phyloP scores from a whole-genome alignment of 176 grass and related monocot species.

The Chloris gayana region DNA sequence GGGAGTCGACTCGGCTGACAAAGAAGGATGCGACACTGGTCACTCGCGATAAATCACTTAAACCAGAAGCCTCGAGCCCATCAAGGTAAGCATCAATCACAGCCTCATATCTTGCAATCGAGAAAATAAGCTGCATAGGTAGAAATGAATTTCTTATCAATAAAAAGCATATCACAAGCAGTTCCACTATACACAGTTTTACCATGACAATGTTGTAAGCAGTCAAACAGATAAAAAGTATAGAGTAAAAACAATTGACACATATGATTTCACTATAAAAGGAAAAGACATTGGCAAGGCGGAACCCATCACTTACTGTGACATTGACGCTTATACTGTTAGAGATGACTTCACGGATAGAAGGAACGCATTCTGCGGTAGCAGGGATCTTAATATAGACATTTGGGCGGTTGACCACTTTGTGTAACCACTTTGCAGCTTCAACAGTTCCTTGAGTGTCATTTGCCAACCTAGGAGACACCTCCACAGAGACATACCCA shows the following conservation, averaged over 20 bases:
- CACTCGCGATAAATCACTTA: constrained; percentile 84
- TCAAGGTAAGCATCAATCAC: constrained; percentile 98
- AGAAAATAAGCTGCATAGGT: constrained; percentile 90
- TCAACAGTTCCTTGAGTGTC: constrained; percentile 88
- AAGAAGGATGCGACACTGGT: constrained; percentile 99
- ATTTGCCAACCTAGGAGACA: constrained; percentile 93
- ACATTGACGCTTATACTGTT: constrained; percentile 96
- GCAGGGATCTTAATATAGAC: constrained; percentile 99
- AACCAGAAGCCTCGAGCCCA: constrained; percentile 89
- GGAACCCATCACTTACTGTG: constrained; percentile 62
- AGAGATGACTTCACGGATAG: constrained; percentile 85
- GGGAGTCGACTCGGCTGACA: constrained; percentile 89
- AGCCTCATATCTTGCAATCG: constrained; percentile 89
- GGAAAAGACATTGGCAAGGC: constrained; percentile 2
- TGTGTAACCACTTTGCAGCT: constrained; percentile 95
- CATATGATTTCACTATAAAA: not conserved
- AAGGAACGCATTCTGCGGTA: constrained; percentile 94
- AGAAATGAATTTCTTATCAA: constrained; percentile 28
- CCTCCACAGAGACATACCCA: constrained; percentile 98
- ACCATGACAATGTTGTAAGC: not conserved
- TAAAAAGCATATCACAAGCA: constrained; percentile 20
- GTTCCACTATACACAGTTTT: not conserved
- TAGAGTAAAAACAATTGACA: not conserved
- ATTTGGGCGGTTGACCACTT: constrained; percentile 78
- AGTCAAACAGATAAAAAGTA: not conserved